Conservation (phyloP, 1,284 basidiomycete genomes). For the Somion occarium region DNA sequence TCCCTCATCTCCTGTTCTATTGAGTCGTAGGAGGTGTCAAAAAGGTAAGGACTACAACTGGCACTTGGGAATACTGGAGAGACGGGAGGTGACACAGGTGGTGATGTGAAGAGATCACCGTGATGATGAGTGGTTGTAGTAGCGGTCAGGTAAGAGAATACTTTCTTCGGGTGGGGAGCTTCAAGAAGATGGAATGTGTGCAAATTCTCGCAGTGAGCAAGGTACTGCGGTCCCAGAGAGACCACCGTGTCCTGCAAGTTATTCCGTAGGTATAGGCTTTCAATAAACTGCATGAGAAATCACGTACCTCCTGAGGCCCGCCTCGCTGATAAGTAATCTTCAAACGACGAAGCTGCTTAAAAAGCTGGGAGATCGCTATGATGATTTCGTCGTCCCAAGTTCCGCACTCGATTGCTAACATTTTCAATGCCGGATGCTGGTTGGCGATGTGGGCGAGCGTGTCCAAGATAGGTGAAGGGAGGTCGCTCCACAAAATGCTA, state of each 20-base stretch:
- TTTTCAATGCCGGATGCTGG: slow-evolving; percentile 17
- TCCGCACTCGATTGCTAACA: slow-evolving; percentile 23
- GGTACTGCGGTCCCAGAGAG: slow-evolving; percentile 25
- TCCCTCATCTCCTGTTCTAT: slow-evolving; percentile 25
- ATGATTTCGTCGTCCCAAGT: slow-evolving; percentile 29
- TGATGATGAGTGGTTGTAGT: background rate
- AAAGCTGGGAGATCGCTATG: slow-evolving; percentile 22
- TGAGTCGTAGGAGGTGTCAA: slow-evolving; percentile 20
- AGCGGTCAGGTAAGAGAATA: background rate
- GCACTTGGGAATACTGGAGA: slow-evolving; percentile 2
- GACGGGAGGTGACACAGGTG: background rate
- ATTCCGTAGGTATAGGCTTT: background rate
- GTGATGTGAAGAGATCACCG: background rate
- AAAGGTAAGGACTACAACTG: slow-evolving; percentile 19
- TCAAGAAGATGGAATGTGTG: slow-evolving; percentile 23
- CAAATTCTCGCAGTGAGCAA: slow-evolving; percentile 18
- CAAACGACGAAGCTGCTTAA: slow-evolving; percentile 22
- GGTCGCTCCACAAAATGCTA: slow-evolving; percentile 19
- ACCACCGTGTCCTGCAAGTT: slow-evolving; percentile 21
- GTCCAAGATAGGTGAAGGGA: slow-evolving; percentile 16
- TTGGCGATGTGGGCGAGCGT: slow-evolving; percentile 16
- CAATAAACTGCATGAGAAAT: background rate
- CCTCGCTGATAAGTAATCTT: slow-evolving; percentile 21
- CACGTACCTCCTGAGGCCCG: slow-evolving; percentile 24
- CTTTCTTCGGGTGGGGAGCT: slow-evolving; percentile 6